These are phyloP conservation scores for Paracorniculantispora psalliotae DNA, from an alignment of 2,329 filamentous ascomycete species.

Conservation along the genomic window DNA sequence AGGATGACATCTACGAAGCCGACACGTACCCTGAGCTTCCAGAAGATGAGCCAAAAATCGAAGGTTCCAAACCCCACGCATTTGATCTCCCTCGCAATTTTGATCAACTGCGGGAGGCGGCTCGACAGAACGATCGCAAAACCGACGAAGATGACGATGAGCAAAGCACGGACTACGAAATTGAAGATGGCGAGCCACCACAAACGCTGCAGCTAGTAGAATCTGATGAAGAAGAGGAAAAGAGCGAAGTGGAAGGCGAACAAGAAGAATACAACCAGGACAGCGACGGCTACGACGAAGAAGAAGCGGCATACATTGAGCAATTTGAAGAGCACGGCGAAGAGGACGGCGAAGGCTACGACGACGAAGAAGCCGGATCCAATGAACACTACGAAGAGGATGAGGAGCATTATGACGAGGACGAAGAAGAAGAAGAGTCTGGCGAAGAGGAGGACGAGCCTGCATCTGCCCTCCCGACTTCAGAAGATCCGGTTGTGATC, in stretches of 20 bases:
- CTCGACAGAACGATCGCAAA: not conserved
- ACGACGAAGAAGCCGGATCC: not conserved
- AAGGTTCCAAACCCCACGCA: not conserved
- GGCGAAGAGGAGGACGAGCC: constrained; percentile 14
- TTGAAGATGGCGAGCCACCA: constrained; percentile 1
- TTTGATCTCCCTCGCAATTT: not conserved
- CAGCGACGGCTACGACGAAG: constrained; percentile 15
- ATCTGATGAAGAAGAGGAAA: constrained; percentile 18
- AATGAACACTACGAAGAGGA: constrained; percentile 20
- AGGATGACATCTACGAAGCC: constrained; percentile 14
- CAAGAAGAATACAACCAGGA: constrained; percentile 5
- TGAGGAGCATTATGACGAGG: constrained; percentile 16
- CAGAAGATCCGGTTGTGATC: constrained; percentile 29
- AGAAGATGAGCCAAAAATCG: not conserved
- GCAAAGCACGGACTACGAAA: constrained; percentile 16
- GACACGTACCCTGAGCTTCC: not conserved
- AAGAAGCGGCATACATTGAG: not conserved
- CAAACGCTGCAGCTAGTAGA: constrained; percentile 3
- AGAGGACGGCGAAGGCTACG: constrained; percentile 13
- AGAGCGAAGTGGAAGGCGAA: constrained; percentile 7
- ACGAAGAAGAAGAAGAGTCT: constrained; percentile 17
- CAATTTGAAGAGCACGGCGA: constrained; percentile 20
- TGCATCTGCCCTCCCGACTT: constrained; percentile 12
- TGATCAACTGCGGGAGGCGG: not conserved
- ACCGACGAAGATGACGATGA: constrained; percentile 22